Base-by-base conservation (phyloP, 345 rosid genomes). In the Boechera stricta region DNA sequence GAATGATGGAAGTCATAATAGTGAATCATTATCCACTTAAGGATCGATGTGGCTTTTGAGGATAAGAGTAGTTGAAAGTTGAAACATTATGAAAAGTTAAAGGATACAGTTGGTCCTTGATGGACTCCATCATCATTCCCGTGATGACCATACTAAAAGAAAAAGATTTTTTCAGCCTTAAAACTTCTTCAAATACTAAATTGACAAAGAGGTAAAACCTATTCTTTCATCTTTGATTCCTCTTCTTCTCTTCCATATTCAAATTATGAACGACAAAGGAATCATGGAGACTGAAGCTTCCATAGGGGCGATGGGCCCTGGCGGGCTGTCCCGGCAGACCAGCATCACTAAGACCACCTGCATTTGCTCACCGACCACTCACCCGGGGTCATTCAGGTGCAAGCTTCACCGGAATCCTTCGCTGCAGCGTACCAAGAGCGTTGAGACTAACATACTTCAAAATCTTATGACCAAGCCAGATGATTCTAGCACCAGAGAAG, bases 321-420 rank as follows among this genome's bases (percentile, higher is more conserved):
- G 77, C 3, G 71, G 77, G 47, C 29, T 73, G 18, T 56, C 71
- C 26, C 77, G 77, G 42, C 77, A 73, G 71, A 73, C 71, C 47
- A 73, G 77, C 54, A 73, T 54, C 56, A 73, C 64, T 54, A 73
- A 73, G 47, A 42, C 45, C 63, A 55, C 0, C 28, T 73, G 77
- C 35, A 69, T 73, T 73, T 64, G 77, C 64, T 73, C 77, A 64
- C 77, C 71, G 47, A 73, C 77, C 47, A 73, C 56, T 64, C 77
- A 64, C 36, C 64, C 64, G 47, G 77, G 77, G 12, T 73, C 77
- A 32, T 73, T 73, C n/a, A 44, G 64, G 77, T 73, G 77, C 62
- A 73, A 69, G 45, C 64, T 73, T 54, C 77, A 73, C 64, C 64
- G 77, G 18, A 42, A 16, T 64, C 71, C 77, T 64, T 73, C 77